A percentile compares a stretch with the other conserved stretches of the same genome.
Evolutionary conservation across 192 early-diverging fungal species (phyloP).

Genomic region (Coemansia sp.): DNA sequence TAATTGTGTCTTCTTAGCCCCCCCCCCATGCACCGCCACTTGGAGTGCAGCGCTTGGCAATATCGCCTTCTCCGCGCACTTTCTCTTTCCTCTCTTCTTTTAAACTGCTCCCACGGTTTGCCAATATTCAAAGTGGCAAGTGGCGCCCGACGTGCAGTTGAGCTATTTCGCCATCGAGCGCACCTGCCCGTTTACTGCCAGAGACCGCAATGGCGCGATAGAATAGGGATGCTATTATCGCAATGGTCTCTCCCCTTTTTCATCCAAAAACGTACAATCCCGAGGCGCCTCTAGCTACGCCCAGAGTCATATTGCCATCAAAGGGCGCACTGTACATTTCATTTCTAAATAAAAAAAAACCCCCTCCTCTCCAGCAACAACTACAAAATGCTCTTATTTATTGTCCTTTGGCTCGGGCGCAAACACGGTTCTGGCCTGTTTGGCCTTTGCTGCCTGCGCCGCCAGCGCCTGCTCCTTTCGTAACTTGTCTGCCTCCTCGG

Average conservation of each 20-base stretch:
- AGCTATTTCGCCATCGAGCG: background rate
- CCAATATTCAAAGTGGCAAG: background rate
- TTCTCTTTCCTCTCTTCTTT: no score
- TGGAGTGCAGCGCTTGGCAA: background rate
- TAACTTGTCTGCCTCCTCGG: conserved; percentile 18
- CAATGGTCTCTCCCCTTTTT: no score
- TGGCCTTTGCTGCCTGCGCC: conserved; percentile 11
- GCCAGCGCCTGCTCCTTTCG: conserved; percentile 6
- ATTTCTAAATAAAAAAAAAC: background rate
- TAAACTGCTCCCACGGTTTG: background rate
- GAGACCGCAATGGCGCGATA: no score
- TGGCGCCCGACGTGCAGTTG: background rate
- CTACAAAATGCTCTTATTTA: background rate
- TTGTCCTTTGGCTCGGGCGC: conserved; percentile 17
- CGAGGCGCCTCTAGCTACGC: no score
- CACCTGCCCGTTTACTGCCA: background rate
- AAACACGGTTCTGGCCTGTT: conserved; percentile 12
- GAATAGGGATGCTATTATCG: no score
- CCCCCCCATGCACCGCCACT: background rate
- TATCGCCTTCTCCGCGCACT: conserved; percentile 1
- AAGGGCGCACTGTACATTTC: conserved; percentile 6
- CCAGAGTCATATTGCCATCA: no score
- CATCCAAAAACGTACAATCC: no score
- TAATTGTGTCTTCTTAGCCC: background rate
- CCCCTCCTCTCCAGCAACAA: no score